Evolutionary conservation across 176 grass and related monocot species (phyloP).

Genomic region (Oryza coarctata): DNA sequence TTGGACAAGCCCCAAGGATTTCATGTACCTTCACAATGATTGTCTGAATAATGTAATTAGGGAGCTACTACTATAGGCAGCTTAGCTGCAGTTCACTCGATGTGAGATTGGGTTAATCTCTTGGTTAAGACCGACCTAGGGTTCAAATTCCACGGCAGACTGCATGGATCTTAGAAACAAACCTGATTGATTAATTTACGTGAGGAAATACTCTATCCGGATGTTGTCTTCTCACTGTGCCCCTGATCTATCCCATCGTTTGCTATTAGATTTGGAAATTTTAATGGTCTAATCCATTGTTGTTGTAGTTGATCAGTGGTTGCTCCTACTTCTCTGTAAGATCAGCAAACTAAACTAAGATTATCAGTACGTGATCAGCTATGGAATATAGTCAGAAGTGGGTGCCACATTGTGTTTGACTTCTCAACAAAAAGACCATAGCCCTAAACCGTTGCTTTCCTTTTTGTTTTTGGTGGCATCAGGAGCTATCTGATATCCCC

Average conservation of each 20-base stretch:
- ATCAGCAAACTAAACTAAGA: background rate
- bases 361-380: background rate
- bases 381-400: background rate
- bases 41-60: background rate
- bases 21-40: background rate
- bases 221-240: background rate
- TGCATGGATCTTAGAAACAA: background rate
- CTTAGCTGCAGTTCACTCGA: background rate
- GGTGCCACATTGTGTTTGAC: background rate
- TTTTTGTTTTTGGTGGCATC: background rate
- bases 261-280: too few relatives aligned
- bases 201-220: background rate
- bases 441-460: background rate
- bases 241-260: background rate
- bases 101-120: background rate
- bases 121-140: background rate
- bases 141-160: background rate
- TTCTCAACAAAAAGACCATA: background rate
- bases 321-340: background rate
- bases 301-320: background rate
- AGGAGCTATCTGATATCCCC: too few relatives aligned
- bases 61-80: background rate
- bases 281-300: background rate
- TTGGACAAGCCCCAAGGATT: background rate
- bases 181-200: background rate